Base-by-base conservation (phyloP, 225 moss, liverwort and hornwort genomes). In the Asterella californica region DNA sequence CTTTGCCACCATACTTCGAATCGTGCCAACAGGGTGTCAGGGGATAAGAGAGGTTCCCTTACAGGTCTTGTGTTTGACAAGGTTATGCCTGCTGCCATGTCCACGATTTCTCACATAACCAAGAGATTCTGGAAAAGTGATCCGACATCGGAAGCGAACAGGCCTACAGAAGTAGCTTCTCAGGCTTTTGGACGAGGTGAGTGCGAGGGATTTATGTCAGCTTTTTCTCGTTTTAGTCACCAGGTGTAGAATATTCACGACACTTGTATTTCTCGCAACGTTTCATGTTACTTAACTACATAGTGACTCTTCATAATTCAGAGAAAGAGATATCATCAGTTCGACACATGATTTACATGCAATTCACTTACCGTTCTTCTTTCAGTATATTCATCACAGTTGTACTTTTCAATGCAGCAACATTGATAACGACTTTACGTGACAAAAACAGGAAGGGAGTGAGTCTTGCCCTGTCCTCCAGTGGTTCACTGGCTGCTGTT, bases 31-130 rank as follows among this genome's bases (percentile, higher is more conserved):
- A 99, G 99, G 85, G 95, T 99, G 27, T 94, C 99, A 72, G 99
- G 93, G 72, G 99, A 95, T 77, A 95, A 88, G 84, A 91, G 93
- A 81, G 87, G 81, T 87, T 91, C 95, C 75, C 89, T 99, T 84
- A 91, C 91, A 78, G 93, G 95, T 76, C 88, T 87, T 62, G 92
- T 99, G 27, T 88, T 99, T 82, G 92, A 95, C 84, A 95, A 88
- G 84, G 93, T 95, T 67, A 95, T 99, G 99, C 95, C 95, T 62
- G 91, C 89, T 62, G 95, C 95, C 81, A 92, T 99, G 78, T 91
- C 99, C 36, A 92, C 90, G 33, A 82, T 99, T 66, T 88, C 95
- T 75, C 91, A 89, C 62, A 77, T 99, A 70, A 90, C 93, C 70
- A 99, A 94, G 86, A 92, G 93, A 49, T 90, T 99, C 71, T 99